These are phyloP conservation scores for Phanerodontia chrysosporium DNA, from an alignment of 768 basidiomycete genomes.

Conservation along the genomic window DNA sequence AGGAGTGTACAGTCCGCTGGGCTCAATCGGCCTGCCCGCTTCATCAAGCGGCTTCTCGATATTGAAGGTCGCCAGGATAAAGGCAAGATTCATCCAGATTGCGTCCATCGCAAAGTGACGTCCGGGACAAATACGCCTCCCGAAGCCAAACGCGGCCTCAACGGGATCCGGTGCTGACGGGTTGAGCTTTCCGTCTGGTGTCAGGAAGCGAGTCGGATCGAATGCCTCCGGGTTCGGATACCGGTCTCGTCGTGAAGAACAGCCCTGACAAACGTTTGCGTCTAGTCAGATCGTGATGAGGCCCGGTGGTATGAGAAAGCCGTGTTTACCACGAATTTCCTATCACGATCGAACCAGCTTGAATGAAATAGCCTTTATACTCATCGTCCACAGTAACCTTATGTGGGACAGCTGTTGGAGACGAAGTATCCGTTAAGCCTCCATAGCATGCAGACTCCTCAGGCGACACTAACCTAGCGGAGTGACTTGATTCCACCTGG, in stretches of 20 bases:
- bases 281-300: background rate
- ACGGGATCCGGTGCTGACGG: background rate
- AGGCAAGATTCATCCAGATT: slow-evolving; percentile 19
- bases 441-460: background rate
- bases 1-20: slow-evolving; percentile 1
- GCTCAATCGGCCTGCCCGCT: slow-evolving; percentile 10
- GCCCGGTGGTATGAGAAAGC: background rate
- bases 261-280: background rate
- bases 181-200: slow-evolving; percentile 9
- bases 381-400: slow-evolving; percentile 23
- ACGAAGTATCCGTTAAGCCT: background rate
- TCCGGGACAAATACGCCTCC: slow-evolving; percentile 22
- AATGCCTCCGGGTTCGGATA: slow-evolving; percentile 30
- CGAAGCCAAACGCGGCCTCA: slow-evolving; percentile 13
- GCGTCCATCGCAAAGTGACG: slow-evolving; percentile 18
- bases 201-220: slow-evolving; percentile 13
- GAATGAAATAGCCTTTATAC: slow-evolving; percentile 26
- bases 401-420: slow-evolving; percentile 20
- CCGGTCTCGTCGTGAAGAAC: background rate
- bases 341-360: slow-evolving; percentile 23
- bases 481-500: background rate
- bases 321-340: slow-evolving; percentile 24
- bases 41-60: slow-evolving; percentile 7
- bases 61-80: slow-evolving; percentile 19
- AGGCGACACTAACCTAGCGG: background rate